Percentiles rank a stretch among this genome's conserved stretches.
Conservation (phyloP, 2,329 filamentous ascomycete genomes). For the Clonostachys rosea region DNA sequence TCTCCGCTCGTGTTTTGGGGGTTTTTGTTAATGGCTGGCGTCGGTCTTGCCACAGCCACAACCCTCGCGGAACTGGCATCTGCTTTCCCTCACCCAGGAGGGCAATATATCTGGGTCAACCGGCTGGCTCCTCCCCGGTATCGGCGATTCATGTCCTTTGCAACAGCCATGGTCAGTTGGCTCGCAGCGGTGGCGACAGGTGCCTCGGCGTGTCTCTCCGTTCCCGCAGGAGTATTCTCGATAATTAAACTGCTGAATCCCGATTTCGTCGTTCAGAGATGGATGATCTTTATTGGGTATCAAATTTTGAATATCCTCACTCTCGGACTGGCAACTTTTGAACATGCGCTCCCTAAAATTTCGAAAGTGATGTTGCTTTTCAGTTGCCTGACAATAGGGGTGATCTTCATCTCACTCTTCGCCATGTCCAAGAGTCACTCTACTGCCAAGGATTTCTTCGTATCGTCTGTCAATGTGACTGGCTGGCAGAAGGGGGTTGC, state of each 20-base stretch:
- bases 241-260: slow-evolving; percentile 13
- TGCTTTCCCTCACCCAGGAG: slow-evolving; percentile 19
- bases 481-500: slow-evolving; percentile 18
- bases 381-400: slow-evolving; percentile 12
- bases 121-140: slow-evolving; percentile 8
- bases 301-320: slow-evolving; percentile 15
- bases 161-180: slow-evolving; percentile 16
- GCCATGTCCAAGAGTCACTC: slow-evolving; percentile 11
- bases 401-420: slow-evolving; percentile 16
- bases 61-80: slow-evolving; percentile 18
- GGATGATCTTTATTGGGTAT: slow-evolving; percentile 18
- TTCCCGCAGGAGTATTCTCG: slow-evolving; percentile 9
- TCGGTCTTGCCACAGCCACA: slow-evolving; percentile 11
- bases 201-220: slow-evolving; percentile 14
- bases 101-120: slow-evolving; percentile 19
- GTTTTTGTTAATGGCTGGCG: slow-evolving; percentile 12
- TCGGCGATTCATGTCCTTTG: slow-evolving; percentile 12
- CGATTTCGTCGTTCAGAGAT: slow-evolving; percentile 13
- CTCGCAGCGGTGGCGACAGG: slow-evolving; percentile 15
- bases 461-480: slow-evolving; percentile 8
- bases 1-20: slow-evolving; percentile 11
- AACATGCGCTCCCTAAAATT: slow-evolving; percentile 11
- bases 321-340: too few relatives aligned
- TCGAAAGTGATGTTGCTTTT: slow-evolving; percentile 15
- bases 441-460: slow-evolving; percentile 13